Evolutionary conservation across 495 filamentous ascomycete species (phyloP), one percentile per base, ranked within the genome.

Genomic region (Aspergillus wentii): DNA sequence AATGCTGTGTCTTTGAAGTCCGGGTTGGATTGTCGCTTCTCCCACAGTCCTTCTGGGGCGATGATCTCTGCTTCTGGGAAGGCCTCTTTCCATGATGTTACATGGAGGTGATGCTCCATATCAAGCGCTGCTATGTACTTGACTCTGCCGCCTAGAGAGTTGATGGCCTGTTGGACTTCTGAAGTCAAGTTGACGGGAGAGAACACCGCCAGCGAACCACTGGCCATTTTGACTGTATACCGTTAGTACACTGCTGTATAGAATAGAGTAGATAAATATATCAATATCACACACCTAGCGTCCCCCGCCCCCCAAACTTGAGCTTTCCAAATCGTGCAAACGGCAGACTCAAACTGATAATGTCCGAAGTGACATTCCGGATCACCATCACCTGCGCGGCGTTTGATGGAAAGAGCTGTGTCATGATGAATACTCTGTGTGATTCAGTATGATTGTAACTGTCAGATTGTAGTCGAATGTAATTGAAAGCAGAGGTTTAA

Each of bases 71-170:
- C 89, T 15, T 72, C 46, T 1, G 89, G 89, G 58, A 74, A 98
- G 4, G 76, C 86, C 13, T 73, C 61, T 41, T 84, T 78, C 94
- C 92, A 98, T 9, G 83, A 64, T 1, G 83, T 80, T 13, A 97
- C 54, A 66, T 86, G 88, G 54, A 97, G 85, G 71, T 98, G 91
- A 62, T 97, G 92, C 62, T 95, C 84, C 14, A 89, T 75, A 54
- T 97, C 92, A 14, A 80, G 74, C 4, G 91, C 89, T 8, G 89
- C 74, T 42, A 97, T 78, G 70, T 97, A 96, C 32, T 70, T 73
- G 31, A 98, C 79, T 17, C 79, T 69, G 28, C 76, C 74, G 38
- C 87, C 88, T 16, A 89, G 63, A n/a, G 66, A 61, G 19, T 69
- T 49, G 26, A 95, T 66, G 28, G 77, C 83, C 34, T 75, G 65